Evolutionary conservation across 108 stramenopile genomes (phyloP), one percentile per base, ranked within the genome.

Genomic region (Phaeodactylum tricornutum): DNA sequence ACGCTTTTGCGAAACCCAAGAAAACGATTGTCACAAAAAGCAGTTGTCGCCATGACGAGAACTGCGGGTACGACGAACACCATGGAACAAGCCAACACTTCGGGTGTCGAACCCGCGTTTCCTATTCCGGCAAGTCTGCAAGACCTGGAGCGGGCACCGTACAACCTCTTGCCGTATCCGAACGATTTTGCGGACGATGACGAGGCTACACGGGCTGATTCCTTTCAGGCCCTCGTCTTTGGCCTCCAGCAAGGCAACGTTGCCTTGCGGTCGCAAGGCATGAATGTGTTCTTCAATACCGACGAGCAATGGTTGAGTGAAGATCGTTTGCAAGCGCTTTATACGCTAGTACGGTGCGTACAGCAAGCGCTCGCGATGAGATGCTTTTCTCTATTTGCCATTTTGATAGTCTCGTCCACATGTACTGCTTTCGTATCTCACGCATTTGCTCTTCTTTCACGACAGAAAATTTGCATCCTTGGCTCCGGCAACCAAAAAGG

Each of bases 121-220:
- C 84, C 77, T 3, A 75, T 92, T 38, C 89, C 89, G 0, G 57
- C 86, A 6, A 73, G 82, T 29, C 70, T 93, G 32, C 78, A 83
- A 43, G 77, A 81, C 29, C 66, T 93, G 38, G 91, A 93, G 56
- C 44, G 69, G 38, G 74, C 55, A 16, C 91, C 91, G 4, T 88
- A 88, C 80, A 84, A 88, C 48, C 79, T 93, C 19, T 61, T 79
- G 11, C 91, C 91, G 7, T 93, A 93, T 55, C 91, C 91, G 2
- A 40, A 63, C 32, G 82, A 86, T 57, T 93, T 93, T 44, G 81
- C 79, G 23, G 84, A 88, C 33, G 84, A 83, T 20, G 79, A 88
- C 32, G 91, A 87, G 47, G 75, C 74, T 17, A 72, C 73, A 27
- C 59, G 91, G 32, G 86, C 81, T 8, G 72, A 79, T 47, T 87